Evolutionary conservation across 2,329 filamentous ascomycete species (phyloP).

Genomic region (Monosporascus sp.): DNA sequence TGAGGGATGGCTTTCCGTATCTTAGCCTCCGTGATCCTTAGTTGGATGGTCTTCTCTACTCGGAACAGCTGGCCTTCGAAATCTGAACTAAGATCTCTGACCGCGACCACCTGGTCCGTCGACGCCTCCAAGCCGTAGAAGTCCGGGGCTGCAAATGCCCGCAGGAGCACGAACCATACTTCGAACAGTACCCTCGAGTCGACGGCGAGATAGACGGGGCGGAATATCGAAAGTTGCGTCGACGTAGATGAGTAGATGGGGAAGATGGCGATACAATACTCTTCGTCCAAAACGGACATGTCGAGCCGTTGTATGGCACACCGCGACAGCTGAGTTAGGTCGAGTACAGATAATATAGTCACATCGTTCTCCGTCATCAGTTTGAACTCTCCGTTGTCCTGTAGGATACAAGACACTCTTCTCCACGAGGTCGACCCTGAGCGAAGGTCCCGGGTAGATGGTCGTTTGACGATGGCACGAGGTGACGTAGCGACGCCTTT

Average conservation of each 20-base stretch:
- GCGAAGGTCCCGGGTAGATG: slow-evolving; percentile 52
- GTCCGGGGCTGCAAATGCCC: slow-evolving; percentile 88
- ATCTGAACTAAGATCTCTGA: slow-evolving; percentile 33
- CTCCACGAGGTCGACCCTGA: slow-evolving; percentile 65
- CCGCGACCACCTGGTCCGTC: slow-evolving; percentile 37
- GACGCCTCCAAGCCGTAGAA: slow-evolving; percentile 63
- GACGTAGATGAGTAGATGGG: slow-evolving; percentile 80
- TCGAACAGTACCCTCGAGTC: slow-evolving; percentile 90
- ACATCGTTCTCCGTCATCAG: slow-evolving; percentile 83
- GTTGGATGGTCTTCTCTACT: slow-evolving; percentile 53
- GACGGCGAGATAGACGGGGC: slow-evolving; percentile 84
- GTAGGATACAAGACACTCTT: slow-evolving; percentile 83
- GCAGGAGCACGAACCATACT: slow-evolving; percentile 90
- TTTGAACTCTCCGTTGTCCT: slow-evolving; percentile 92
- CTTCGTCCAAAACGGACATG: slow-evolving; percentile 82
- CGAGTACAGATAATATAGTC: slow-evolving; percentile 73
- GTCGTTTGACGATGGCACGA: slow-evolving; percentile 48
- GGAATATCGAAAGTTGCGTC: slow-evolving; percentile 67
- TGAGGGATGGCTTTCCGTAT: slow-evolving; percentile 35
- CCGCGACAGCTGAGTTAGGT: slow-evolving; percentile 81
- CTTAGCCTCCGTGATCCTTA: slow-evolving; percentile 59
- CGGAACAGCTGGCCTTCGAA: slow-evolving; percentile 49
- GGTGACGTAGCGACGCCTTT: slow-evolving; percentile 57
- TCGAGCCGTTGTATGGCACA: slow-evolving; percentile 89
- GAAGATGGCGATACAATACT: slow-evolving; percentile 92